Conservation (phyloP, 2,329 filamentous ascomycete species). For the Colletotrichum tropicicola region DNA sequence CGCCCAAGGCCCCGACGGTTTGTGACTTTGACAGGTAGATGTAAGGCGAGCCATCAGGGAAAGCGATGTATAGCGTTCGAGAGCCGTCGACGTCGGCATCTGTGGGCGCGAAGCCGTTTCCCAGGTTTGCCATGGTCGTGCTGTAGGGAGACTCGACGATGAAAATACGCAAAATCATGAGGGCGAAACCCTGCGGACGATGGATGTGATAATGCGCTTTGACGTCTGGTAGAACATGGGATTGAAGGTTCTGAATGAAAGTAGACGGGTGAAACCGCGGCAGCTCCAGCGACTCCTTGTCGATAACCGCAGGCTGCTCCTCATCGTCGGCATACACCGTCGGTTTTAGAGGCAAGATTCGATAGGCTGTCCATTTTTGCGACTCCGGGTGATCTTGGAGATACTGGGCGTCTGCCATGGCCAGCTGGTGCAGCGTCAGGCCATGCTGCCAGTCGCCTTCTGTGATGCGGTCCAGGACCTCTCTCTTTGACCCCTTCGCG, state of each 20-base stretch:
- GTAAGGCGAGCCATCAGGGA: constrained; percentile 81
- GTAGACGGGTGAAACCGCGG: constrained; percentile 84
- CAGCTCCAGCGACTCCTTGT: constrained; percentile 57
- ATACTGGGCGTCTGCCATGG: constrained; percentile 74
- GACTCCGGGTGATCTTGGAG: constrained; percentile 71
- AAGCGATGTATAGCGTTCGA: constrained; percentile 80
- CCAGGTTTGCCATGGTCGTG: constrained; percentile 59
- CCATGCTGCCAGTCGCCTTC: constrained; percentile 76
- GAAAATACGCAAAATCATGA: constrained; percentile 81
- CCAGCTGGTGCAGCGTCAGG: constrained; percentile 71
- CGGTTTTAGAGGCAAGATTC: constrained; percentile 61
- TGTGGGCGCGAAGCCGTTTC: constrained; percentile 36
- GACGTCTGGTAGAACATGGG: constrained; percentile 78
- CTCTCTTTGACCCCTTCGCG: constrained; percentile 68
- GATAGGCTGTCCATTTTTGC: constrained; percentile 71
- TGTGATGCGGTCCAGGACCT: constrained; percentile 69
- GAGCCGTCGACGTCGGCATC: constrained; percentile 67
- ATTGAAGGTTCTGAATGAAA: constrained; percentile 80
- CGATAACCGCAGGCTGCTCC: constrained; percentile 41
- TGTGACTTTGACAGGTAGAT: constrained; percentile 72
- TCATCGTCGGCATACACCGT: constrained; percentile 49
- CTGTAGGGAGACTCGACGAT: constrained; percentile 81
- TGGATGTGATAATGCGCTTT: constrained; percentile 87
- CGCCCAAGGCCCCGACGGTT: constrained; percentile 48
- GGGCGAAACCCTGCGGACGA: constrained; percentile 72